A percentile compares a stretch with the other conserved stretches of the same genome.
Evolutionary conservation across 805 yeast species (phyloP).

Genomic region (Clavispora santaluciae): DNA sequence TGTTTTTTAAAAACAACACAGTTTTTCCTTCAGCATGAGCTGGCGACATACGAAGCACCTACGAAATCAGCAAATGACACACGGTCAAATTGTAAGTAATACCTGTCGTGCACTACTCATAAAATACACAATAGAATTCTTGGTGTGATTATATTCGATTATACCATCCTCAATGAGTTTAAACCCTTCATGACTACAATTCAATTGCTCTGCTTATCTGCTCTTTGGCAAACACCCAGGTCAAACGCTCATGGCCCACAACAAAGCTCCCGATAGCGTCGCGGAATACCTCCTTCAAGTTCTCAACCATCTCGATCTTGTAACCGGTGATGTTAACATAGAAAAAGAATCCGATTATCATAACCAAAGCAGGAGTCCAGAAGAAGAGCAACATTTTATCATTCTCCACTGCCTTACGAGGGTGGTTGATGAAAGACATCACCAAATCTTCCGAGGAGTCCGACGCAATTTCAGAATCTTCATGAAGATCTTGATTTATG

Average conservation of each 20-base stretch:
- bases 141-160: background rate
- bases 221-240: constrained; percentile 28
- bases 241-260: constrained; percentile 40
- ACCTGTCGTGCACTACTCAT: background rate
- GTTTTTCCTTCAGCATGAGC: constrained; percentile 23
- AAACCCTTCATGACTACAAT: background rate
- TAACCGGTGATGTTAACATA: constrained; percentile 39
- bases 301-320: constrained; percentile 32
- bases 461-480: constrained; percentile 30
- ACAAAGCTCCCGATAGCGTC: constrained; percentile 36
- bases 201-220: background rate
- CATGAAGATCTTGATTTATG: constrained; percentile 10
- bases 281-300: constrained; percentile 29
- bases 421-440: constrained; percentile 37
- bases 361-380: constrained; percentile 78
- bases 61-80: background rate
- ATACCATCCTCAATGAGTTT: background rate
- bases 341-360: constrained; percentile 48
- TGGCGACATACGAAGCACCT: background rate
- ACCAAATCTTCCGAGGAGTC: constrained; percentile 43
- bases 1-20: constrained; percentile 70
- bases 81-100: background rate
- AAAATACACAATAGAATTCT: no score
- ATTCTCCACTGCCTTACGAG: constrained; percentile 50
- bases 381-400: constrained; percentile 84